A percentile compares a stretch with the other conserved stretches of the same genome.
phyloP scores from a whole-genome alignment of 108 stramenopile genomes.

The Chaetoceros muelleri region DNA sequence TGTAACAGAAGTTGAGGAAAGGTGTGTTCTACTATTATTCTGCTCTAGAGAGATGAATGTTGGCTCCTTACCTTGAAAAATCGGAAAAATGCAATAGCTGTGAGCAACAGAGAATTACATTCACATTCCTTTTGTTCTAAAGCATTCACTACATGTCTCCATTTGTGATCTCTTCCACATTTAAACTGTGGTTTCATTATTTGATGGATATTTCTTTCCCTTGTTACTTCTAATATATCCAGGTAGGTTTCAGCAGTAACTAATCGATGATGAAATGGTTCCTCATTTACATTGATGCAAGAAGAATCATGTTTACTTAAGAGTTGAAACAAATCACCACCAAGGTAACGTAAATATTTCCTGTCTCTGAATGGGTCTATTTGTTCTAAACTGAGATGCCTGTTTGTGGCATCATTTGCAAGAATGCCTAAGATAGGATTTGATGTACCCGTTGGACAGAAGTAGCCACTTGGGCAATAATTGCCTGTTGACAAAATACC shows the following conservation, averaged over 20 bases:
- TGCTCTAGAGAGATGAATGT: no score
- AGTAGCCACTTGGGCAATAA: constrained; percentile 48
- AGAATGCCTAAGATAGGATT: constrained; percentile 37
- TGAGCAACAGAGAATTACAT: constrained; percentile 39
- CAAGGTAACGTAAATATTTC: constrained; percentile 31
- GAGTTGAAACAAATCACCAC: constrained; percentile 34
- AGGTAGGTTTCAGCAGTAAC: no score
- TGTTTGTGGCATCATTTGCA: constrained; percentile 59
- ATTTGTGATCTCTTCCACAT: constrained; percentile 78
- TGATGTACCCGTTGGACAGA: constrained; percentile 74
- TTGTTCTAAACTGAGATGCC: constrained; percentile 16
- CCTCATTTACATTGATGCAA: constrained; percentile 33
- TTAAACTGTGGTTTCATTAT: neutral
- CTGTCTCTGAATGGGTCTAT: constrained; percentile 20
- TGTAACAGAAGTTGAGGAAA: no score
- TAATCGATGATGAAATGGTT: neutral
- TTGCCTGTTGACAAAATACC: constrained; percentile 30
- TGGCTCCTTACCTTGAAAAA: no score
- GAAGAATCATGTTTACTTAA: constrained; percentile 34
- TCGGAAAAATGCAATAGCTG: no score
- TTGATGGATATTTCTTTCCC: neutral
- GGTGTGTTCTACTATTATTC: no score
- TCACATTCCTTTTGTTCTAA: constrained; percentile 63
- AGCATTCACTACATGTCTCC: constrained; percentile 37
- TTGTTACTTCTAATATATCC: no score